Evolutionary conservation across 23 red algal species (phyloP), one percentile per base, ranked within the genome.

Genomic region (Gracilaria gracilis): DNA sequence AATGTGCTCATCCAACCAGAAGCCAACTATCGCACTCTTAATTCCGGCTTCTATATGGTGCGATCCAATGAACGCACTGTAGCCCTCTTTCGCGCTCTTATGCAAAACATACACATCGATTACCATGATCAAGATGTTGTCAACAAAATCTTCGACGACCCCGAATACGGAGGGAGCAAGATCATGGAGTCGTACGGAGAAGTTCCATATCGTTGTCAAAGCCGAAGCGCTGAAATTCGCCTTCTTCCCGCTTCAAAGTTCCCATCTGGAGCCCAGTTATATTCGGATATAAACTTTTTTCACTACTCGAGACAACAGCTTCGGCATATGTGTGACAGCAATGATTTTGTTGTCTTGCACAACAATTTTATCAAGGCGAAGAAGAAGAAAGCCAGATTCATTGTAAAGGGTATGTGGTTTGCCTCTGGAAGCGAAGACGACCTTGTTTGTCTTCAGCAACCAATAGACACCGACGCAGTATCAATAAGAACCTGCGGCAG

Each of bases 51-150:
- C 69, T 87, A 75, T 29, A 61, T 75, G 39, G 84, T 87, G 35
- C 32, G 84, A 38, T 70, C 84, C 66, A 74, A 71, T 25, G 46
- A 75, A 7, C 61, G 67, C 34, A 75, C 64, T 19, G 7, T 87
- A 24, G 67, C 38, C 33, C 84, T 87, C 12, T 87, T 87, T 25
- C 50, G 51, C 33, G 62, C 65, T 2, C 53, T 87, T 1, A 57
- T 87, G 39, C 4, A n/a, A 29, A 73, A 87, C 51, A 75, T 87
- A 40, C 40, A 73, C 46, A 57, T 87, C 21, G 84, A 69, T n/a
- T 28, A 67, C 14, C 84, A 87, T 87, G 84, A 87, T 28, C 84
- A 87, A 37, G 84, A 87, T 36, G 84, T 87, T 40, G 84, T 87
- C 0, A 87, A 87, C 84, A 87, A 87, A 77, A 38, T 87, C 34